A percentile compares a stretch with the other conserved stretches of the same genome.
phyloP scores from a whole-genome alignment of 331 rosid genomes.

The Phaseolus coccineus region DNA sequence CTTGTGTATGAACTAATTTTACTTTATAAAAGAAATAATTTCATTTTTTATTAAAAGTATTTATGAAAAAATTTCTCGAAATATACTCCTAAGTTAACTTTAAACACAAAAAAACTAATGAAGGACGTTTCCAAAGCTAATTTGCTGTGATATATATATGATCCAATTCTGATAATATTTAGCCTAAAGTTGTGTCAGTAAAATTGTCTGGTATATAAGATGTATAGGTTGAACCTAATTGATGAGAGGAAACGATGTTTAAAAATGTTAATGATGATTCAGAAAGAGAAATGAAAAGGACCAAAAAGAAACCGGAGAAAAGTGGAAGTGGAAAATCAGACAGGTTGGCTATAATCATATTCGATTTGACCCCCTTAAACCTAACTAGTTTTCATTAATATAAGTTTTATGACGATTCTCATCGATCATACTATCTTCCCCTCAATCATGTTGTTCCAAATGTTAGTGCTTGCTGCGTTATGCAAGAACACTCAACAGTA shows the following conservation, averaged over 20 bases:
- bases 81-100: not conserved
- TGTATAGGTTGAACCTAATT: constrained; percentile 24
- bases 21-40: too few species aligned
- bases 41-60: too few species aligned
- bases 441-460: constrained; percentile 37
- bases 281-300: constrained; percentile 27
- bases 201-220: not conserved
- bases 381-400: constrained; percentile 43
- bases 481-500: constrained; percentile 4
- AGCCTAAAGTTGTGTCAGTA: not conserved
- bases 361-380: constrained; percentile 60
- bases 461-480: constrained; percentile 28
- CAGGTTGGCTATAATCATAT: constrained; percentile 63
- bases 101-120: not conserved
- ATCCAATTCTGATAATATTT: not conserved
- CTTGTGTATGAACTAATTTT: too few species aligned
- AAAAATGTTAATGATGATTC: constrained; percentile 38
- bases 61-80: too few species aligned
- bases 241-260: constrained; percentile 17
- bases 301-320: constrained; percentile 26
- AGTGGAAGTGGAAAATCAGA: constrained; percentile 43
- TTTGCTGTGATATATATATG: not conserved
- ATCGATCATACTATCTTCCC: constrained; percentile 35
- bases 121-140: not conserved
- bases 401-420: constrained; percentile 41